These are phyloP conservation scores for Cytospora leucostoma DNA, from an alignment of 2,329 filamentous ascomycete genomes.

Conservation along the genomic window DNA sequence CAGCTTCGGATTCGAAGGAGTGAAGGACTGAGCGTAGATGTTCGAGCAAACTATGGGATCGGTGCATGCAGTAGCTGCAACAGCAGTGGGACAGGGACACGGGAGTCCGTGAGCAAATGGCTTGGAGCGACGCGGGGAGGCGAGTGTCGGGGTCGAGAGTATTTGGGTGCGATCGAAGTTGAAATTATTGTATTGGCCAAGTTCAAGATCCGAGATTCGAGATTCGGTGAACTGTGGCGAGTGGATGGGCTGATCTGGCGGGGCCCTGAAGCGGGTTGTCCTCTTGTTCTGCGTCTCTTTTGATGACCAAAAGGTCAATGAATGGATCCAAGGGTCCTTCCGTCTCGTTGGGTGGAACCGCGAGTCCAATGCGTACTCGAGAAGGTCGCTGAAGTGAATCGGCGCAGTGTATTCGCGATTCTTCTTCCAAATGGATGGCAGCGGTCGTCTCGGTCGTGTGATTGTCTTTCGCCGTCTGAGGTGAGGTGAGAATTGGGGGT, in stretches of 20 bases:
- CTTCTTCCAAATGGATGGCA: constrained; percentile 12
- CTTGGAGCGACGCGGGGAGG: constrained; percentile 25
- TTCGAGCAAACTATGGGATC: constrained; percentile 25
- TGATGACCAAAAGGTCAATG: constrained; percentile 8
- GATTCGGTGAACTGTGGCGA: constrained; percentile 10
- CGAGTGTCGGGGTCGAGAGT: constrained; percentile 2
- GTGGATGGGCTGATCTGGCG: constrained; percentile 18
- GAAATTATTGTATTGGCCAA: not conserved
- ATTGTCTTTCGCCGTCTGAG: constrained; percentile 11
- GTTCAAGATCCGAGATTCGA: constrained; percentile 11
- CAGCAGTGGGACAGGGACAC: constrained; percentile 16
- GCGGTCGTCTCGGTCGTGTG: constrained; percentile 8
- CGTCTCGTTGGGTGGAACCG: constrained; percentile 24
- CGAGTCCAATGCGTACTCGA: constrained; percentile 13
- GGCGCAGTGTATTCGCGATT: constrained; percentile 4
- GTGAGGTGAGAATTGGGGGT: constrained; percentile 24
- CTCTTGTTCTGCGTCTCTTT: constrained; percentile 20
- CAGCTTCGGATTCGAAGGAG: constrained; percentile 13
- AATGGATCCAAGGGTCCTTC: constrained; percentile 24
- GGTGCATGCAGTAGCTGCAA: constrained; percentile 17
- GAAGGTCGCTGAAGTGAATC: constrained; percentile 1
- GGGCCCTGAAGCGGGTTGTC: constrained; percentile 13
- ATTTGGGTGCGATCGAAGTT: not conserved
- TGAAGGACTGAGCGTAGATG: constrained; percentile 17
- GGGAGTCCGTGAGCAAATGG: constrained; percentile 20